A percentile compares a stretch with the other conserved stretches of the same genome.
Conservation (phyloP, 495 filamentous ascomycete species). For the Penicillium malachiteum region DNA sequence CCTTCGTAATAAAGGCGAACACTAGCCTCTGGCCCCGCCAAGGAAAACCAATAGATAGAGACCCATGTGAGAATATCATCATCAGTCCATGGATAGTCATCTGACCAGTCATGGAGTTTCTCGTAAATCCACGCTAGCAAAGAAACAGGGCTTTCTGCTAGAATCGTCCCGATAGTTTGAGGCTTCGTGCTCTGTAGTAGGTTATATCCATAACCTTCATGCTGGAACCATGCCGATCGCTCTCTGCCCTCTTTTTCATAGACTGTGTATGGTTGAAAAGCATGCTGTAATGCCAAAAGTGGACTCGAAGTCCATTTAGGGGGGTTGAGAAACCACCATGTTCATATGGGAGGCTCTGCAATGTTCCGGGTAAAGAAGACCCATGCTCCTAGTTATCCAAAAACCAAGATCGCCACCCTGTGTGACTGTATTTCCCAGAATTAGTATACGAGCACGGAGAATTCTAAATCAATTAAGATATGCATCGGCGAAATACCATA, state of each 20-base stretch:
- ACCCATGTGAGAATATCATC: constrained; percentile 68
- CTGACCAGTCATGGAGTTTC: constrained; percentile 68
- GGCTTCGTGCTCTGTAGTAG: constrained; percentile 59
- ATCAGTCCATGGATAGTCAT: constrained; percentile 65
- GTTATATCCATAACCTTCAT: constrained; percentile 57
- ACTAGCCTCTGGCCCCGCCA: constrained; percentile 55
- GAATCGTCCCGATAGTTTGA: constrained; percentile 57
- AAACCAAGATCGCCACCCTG: constrained; percentile 72
- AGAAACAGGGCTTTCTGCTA: constrained; percentile 60
- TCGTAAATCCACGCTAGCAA: constrained; percentile 68
- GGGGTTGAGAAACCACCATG: constrained; percentile 46
- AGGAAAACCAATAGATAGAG: constrained; percentile 60
- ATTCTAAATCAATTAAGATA: neutral
- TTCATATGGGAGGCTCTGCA: constrained; percentile 67
- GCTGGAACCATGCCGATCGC: constrained; percentile 50
- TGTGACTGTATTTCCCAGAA: constrained; percentile 35
- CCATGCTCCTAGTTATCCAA: constrained; percentile 59
- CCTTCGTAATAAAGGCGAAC: constrained; percentile 62
- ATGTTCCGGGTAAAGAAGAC: constrained; percentile 52
- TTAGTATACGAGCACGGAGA: neutral
- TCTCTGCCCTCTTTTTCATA: constrained; percentile 41
- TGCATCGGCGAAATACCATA: constrained; percentile 47
- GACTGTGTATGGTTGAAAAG: constrained; percentile 23
- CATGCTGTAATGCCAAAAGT: constrained; percentile 23
- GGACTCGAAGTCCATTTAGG: constrained; percentile 20